These are phyloP conservation scores for Kuraishia ogatae DNA, from an alignment of 805 yeast species.

Conservation along the genomic window DNA sequence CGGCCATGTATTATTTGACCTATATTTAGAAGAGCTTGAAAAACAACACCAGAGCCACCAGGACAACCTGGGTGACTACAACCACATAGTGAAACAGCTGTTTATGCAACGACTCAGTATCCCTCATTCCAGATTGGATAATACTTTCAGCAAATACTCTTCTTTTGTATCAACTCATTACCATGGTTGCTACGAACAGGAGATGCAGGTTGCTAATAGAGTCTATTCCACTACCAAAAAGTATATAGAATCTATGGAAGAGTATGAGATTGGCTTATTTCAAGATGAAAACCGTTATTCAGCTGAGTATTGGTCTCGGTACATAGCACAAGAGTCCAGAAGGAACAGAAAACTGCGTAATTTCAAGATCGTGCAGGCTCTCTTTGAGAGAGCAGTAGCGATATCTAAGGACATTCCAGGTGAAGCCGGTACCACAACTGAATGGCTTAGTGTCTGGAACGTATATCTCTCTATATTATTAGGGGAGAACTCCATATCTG, in stretches of 20 bases:
- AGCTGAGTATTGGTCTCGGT: slow-evolving; percentile 11
- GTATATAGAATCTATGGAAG: slow-evolving; percentile 23
- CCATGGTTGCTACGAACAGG: slow-evolving; percentile 20
- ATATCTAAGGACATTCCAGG: neutral
- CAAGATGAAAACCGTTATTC: slow-evolving; percentile 8
- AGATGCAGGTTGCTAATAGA: slow-evolving; percentile 28
- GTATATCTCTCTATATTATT: too few relatives aligned
- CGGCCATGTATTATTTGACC: neutral
- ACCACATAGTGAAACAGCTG: slow-evolving; percentile 8
- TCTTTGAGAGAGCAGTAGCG: neutral
- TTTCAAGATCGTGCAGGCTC: neutral
- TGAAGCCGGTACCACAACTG: neutral
- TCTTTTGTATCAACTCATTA: slow-evolving; percentile 25
- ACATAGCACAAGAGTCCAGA: slow-evolving; percentile 7
- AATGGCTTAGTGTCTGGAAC: neutral
- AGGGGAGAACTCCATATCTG: neutral
- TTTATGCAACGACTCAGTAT: slow-evolving; percentile 22
- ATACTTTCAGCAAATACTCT: slow-evolving; percentile 31
- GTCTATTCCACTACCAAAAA: slow-evolving; percentile 22
- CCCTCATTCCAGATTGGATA: slow-evolving; percentile 33
- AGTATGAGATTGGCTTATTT: slow-evolving; percentile 20
- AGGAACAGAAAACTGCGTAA: slow-evolving; percentile 5
- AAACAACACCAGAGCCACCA: neutral
- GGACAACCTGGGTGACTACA: slow-evolving; percentile 3
- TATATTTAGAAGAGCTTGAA: neutral